Evolutionary conservation across 139 green algal species (phyloP).

Genomic region (Chlorella sp.): DNA sequence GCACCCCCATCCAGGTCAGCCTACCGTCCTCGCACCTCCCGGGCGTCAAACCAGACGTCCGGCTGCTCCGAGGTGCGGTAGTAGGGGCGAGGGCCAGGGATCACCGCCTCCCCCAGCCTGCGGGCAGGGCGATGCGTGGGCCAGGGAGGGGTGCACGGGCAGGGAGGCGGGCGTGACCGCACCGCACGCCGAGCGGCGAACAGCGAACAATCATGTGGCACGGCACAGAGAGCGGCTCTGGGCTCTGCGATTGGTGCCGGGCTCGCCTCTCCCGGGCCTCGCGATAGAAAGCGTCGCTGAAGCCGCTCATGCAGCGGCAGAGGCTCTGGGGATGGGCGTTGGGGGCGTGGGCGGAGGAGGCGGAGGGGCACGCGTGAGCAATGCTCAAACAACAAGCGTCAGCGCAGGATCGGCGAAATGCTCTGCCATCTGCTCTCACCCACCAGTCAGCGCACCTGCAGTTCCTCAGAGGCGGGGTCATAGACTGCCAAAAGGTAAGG

Average conservation of each 20-base stretch:
- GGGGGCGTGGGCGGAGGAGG: too few relatives aligned
- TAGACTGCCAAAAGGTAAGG: slow-evolving; percentile 90
- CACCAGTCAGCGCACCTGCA: slow-evolving; percentile 62
- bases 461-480: slow-evolving; percentile 71
- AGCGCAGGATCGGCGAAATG: too few relatives aligned
- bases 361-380: too few relatives aligned
- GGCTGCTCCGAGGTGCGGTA: slow-evolving; percentile 69
- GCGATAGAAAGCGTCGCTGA: slow-evolving; percentile 88
- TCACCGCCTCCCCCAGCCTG: slow-evolving; percentile 27
- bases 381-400: too few relatives aligned
- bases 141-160: too few relatives aligned
- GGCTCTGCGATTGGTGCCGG: too few relatives aligned
- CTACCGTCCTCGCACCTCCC: too few relatives aligned
- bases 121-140: not conserved
- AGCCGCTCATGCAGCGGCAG: slow-evolving; percentile 89
- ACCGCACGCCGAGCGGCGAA: not conserved
- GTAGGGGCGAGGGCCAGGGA: slow-evolving; percentile 65
- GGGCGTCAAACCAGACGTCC: slow-evolving; percentile 79
- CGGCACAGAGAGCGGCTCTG: not conserved
- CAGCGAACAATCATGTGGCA: not conserved
- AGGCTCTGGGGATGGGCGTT: too few relatives aligned
- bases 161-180: not conserved
- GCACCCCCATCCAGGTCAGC: too few relatives aligned
- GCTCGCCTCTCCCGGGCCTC: slow-evolving; percentile 56
- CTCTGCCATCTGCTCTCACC: slow-evolving; percentile 2